Evolutionary conservation across 768 basidiomycete species (phyloP).

Genomic region (Boletus vinaceobasis): DNA sequence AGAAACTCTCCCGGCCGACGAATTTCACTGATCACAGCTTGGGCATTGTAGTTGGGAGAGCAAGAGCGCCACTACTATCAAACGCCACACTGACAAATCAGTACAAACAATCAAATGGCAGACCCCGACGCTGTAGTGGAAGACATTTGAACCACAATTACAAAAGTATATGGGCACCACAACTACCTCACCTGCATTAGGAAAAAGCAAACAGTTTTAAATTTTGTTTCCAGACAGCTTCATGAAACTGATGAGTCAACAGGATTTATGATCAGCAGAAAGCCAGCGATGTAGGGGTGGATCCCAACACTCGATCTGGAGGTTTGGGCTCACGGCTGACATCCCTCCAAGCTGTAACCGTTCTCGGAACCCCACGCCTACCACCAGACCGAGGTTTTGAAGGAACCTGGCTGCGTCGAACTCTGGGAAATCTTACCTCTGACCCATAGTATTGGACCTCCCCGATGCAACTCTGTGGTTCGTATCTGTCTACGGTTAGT

Average conservation of each 20-base stretch:
- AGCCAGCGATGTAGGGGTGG: not conserved
- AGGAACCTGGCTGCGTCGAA: not conserved
- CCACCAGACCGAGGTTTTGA: not conserved
- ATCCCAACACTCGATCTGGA: not conserved
- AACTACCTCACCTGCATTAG: not conserved
- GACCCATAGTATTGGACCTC: too few relatives aligned
- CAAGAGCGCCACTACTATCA: not conserved
- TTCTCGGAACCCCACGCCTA: too few relatives aligned
- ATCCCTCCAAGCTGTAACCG: not conserved
- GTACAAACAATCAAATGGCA: not conserved
- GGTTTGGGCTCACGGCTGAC: not conserved
- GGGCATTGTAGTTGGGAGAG: not conserved
- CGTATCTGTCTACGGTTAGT: not conserved
- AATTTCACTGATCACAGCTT: not conserved
- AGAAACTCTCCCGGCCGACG: not conserved
- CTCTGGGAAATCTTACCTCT: not conserved
- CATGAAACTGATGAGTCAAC: not conserved
- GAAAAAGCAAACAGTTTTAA: not conserved
- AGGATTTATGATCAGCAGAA: not conserved
- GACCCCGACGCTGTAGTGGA: not conserved
- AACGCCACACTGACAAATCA: not conserved
- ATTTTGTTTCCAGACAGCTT: not conserved
- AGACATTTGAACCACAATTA: not conserved
- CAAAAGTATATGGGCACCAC: not conserved
- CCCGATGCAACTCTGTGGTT: not conserved